Evolutionary conservation across 2,329 filamentous ascomycete species (phyloP).

Genomic region (Cladosporium sp.): DNA sequence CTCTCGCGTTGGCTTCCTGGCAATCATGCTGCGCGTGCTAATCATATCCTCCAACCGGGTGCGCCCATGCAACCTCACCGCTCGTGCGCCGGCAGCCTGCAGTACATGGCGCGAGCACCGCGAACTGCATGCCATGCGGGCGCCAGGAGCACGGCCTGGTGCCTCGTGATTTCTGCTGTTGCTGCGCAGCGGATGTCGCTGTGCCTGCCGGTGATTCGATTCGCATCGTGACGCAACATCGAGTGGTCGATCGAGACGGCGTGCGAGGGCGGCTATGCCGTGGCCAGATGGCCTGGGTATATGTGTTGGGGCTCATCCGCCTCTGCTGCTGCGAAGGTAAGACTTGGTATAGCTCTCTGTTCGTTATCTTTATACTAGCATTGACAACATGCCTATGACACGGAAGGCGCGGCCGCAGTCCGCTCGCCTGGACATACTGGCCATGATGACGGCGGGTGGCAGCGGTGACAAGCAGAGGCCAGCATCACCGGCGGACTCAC

Average conservation of each 20-base stretch:
- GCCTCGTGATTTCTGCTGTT: background rate
- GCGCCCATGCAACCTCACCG: background rate
- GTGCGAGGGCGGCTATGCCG: background rate
- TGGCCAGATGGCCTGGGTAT: background rate
- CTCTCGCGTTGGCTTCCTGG: background rate
- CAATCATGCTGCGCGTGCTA: constrained; percentile 1
- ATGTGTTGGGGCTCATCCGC: background rate
- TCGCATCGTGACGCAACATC: constrained; percentile 8
- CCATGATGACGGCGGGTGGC: constrained; percentile 11
- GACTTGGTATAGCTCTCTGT: background rate
- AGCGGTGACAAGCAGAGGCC: constrained; percentile 5
- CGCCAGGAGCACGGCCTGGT: background rate
- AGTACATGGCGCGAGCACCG: constrained; percentile 1
- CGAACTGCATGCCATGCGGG: background rate
- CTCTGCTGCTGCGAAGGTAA: background rate
- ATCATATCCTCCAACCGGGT: constrained; percentile 12
- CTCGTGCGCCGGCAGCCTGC: constrained; percentile 3
- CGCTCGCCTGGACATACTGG: constrained; percentile 19
- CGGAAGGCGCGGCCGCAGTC: constrained; percentile 6
- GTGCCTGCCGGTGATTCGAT: constrained; percentile 4
- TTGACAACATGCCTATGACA: background rate
- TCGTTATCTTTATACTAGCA: background rate
- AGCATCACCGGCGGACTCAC: constrained; percentile 15
- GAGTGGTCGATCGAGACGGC: background rate
- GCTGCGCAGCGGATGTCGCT: constrained; percentile 6